A percentile compares a stretch with the other conserved stretches of the same genome.
Evolutionary conservation across 225 moss, liverwort and hornwort species (phyloP).

Genomic region (Straminergon stramineum): DNA sequence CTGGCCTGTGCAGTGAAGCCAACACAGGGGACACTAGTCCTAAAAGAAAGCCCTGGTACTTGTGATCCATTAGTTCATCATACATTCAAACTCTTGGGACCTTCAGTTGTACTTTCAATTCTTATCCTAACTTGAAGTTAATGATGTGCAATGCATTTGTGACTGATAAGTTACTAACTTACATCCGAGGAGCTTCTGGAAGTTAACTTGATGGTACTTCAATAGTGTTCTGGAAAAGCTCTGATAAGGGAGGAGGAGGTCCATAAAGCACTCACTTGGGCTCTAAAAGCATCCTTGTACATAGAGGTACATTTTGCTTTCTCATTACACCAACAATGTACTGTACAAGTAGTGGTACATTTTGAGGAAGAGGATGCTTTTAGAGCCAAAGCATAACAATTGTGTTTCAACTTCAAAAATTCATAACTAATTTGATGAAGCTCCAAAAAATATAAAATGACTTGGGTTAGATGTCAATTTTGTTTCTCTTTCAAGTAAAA

Average conservation of each 20-base stretch:
- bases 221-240: neutral
- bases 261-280: rapidly evolving
- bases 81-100: neutral
- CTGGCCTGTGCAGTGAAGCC: too few species aligned
- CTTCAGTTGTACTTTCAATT: neutral
- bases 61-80: too few species aligned
- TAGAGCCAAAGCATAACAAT: rapidly evolving
- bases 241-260: neutral
- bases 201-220: neutral
- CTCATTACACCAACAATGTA: neutral
- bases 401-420: neutral
- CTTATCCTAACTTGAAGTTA: neutral
- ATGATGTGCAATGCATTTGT: neutral
- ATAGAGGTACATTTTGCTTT: neutral
- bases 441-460: neutral
- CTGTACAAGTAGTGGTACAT: neutral
- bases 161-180: too few species aligned
- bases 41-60: too few species aligned
- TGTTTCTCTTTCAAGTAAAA: neutral
- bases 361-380: neutral
- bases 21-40: too few species aligned
- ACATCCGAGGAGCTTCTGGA: neutral
- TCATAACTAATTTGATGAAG: neutral
- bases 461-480: neutral
- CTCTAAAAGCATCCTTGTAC: rapidly evolving